Conservation (phyloP, 2,329 filamentous ascomycete species). For the Hawksworthiomyces lignivorus region DNA sequence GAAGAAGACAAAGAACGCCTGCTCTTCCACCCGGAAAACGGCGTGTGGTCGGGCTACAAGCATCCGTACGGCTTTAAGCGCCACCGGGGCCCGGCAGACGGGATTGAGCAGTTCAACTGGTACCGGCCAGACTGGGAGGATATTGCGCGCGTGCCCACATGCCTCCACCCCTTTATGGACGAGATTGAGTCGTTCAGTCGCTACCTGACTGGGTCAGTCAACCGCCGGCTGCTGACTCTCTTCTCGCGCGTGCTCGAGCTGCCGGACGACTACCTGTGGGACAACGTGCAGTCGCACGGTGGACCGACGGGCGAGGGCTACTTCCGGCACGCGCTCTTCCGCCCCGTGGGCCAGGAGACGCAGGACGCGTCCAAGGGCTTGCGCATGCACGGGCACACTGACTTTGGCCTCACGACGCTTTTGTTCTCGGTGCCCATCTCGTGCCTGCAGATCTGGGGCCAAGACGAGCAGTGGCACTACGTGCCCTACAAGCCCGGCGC, state of each 20-base stretch:
- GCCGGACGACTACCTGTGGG: conserved; percentile 36
- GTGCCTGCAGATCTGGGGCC: conserved; percentile 37
- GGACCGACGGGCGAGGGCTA: conserved; percentile 35
- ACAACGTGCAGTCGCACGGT: conserved; percentile 35
- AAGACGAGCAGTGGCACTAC: conserved; percentile 37
- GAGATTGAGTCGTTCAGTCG: conserved; percentile 37
- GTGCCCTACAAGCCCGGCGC: conserved; percentile 36
- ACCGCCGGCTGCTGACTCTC: conserved; percentile 32
- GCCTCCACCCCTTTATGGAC: conserved; percentile 41
- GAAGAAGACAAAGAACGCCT: conserved; percentile 41
- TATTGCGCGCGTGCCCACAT: conserved; percentile 34
- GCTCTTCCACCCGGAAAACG: conserved; percentile 38
- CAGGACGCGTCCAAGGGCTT: conserved; percentile 28
- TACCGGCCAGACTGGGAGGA: conserved; percentile 39
- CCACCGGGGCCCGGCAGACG: conserved; percentile 33
- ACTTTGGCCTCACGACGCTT: conserved; percentile 38
- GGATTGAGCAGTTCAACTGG: conserved; percentile 49
- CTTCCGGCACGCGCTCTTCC: conserved; percentile 37
- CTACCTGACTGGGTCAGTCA: conserved; percentile 40
- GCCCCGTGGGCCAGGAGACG: conserved; percentile 26
- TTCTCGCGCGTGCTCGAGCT: conserved; percentile 37
- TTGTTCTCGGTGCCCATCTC: conserved; percentile 40
- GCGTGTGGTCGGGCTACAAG: conserved; percentile 44
- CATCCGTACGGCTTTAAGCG: conserved; percentile 40
- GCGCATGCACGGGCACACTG: conserved; percentile 39